A percentile compares a stretch with the other conserved stretches of the same genome.
Conservation (phyloP, 148 eudicot genomes). For the Chenopodium suecicum region DNA sequence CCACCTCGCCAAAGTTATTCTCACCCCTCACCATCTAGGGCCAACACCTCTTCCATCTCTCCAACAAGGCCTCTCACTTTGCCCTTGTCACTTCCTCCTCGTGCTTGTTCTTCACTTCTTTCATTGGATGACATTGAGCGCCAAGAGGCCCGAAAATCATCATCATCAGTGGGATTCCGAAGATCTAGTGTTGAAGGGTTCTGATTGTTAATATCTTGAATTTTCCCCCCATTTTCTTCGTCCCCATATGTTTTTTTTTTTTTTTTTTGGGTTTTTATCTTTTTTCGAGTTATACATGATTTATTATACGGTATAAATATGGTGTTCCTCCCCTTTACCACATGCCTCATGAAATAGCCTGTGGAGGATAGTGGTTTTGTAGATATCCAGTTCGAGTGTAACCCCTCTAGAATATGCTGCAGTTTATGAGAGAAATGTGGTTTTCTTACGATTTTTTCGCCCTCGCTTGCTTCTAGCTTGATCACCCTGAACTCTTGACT, state of each 20-base stretch:
- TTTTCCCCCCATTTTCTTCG: conserved; percentile 12
- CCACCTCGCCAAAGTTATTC: conserved; percentile 51
- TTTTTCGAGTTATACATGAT: conserved; percentile 28
- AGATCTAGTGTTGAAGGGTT: conserved; percentile 84
- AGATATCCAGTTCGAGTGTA: conserved; percentile 24
- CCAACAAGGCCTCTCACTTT: conserved; percentile 35
- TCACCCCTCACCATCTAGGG: conserved; percentile 47
- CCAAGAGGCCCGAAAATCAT: conserved; percentile 49
- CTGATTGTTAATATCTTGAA: conserved; percentile 52
- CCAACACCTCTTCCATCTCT: conserved; percentile 31
- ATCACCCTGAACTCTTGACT: not conserved
- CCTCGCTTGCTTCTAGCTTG: not conserved
- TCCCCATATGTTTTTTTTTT: not conserved
- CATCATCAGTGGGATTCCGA: conserved; percentile 41
- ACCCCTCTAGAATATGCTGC: conserved; percentile 13
- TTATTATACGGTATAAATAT: conserved; percentile 30
- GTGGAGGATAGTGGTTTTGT: conserved; percentile 32
- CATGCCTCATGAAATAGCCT: conserved; percentile 24
- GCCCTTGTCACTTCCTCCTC: conserved; percentile 52
- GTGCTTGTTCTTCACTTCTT: conserved; percentile 50
- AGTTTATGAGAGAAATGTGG: conserved; percentile 15
- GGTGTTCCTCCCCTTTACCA: conserved; percentile 15
- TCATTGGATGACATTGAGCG: conserved; percentile 48
- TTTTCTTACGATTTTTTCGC: not conserved
- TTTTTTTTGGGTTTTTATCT: not conserved